A percentile compares a stretch with the other conserved stretches of the same genome.
These are phyloP conservation scores for Aristolochia fimbriata DNA, from an alignment of 164 flowering plant species.

Conservation along the genomic window DNA sequence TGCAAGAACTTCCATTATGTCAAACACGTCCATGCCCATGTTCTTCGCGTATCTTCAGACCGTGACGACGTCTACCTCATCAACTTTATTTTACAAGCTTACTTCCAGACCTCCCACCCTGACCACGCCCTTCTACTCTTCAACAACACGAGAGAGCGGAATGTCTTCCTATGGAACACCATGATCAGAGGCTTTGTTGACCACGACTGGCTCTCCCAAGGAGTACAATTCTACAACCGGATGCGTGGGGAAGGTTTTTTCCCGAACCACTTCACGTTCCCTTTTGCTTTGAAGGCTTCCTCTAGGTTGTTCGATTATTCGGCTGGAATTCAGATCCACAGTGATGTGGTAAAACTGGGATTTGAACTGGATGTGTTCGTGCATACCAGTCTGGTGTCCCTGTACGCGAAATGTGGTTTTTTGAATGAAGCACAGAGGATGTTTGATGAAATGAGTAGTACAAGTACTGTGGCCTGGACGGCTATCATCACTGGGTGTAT, in stretches of 20 bases:
- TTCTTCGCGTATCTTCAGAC: constrained; percentile 15
- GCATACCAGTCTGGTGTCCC: constrained; percentile 18
- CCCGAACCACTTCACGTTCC: constrained; percentile 27
- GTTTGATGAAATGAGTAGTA: constrained; percentile 21
- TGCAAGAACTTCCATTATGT: constrained; percentile 16
- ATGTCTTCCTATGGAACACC: constrained; percentile 24
- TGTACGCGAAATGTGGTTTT: constrained; percentile 15
- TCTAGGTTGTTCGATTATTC: constrained; percentile 10
- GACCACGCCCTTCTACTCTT: constrained; percentile 16
- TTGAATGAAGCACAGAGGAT: constrained; percentile 13
- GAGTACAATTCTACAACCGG: constrained; percentile 15
- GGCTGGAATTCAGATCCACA: constrained; percentile 19
- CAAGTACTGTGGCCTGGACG: constrained; percentile 26
- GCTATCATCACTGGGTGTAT: constrained; percentile 23
- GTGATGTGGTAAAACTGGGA: constrained; percentile 20
- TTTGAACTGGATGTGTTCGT: constrained; percentile 22
- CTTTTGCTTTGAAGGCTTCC: constrained; percentile 27
- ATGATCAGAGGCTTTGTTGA: constrained; percentile 26
- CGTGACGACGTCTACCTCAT: constrained; percentile 16
- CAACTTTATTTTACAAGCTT: constrained; percentile 14
- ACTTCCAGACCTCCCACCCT: constrained; percentile 9
- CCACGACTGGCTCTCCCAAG: constrained; percentile 11
- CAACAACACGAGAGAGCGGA: constrained; percentile 9
- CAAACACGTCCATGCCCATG: constrained; percentile 16
- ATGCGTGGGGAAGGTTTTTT: constrained; percentile 11